Percentiles rank a stretch among this genome's conserved stretches.
These are phyloP conservation scores for Neonectria coccinea DNA, from an alignment of 2,329 filamentous ascomycete species.

Conservation along the genomic window DNA sequence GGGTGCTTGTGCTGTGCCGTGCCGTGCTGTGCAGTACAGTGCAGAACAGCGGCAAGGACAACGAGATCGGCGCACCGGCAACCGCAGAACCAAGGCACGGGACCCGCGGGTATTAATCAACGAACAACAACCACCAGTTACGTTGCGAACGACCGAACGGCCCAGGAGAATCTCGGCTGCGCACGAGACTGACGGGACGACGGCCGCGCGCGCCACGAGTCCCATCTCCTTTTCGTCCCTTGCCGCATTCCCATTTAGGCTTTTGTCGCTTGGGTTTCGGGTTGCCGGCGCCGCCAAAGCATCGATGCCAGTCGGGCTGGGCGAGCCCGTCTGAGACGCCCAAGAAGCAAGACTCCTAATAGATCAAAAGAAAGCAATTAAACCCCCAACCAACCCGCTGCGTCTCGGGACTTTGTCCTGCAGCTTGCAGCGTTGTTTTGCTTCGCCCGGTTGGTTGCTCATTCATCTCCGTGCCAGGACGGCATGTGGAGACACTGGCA, in stretches of 20 bases:
- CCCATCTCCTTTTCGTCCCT: constrained; percentile 1
- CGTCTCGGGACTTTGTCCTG: constrained; percentile 2
- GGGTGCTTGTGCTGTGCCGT: neutral
- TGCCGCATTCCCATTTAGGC: neutral
- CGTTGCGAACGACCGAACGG: neutral
- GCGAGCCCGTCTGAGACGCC: constrained; percentile 4
- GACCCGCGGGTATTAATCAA: constrained; percentile 27
- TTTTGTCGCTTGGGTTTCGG: neutral
- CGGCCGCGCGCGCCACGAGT: constrained; percentile 7
- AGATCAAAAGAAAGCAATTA: too few species aligned
- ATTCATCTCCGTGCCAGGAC: neutral
- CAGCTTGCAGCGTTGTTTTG: neutral
- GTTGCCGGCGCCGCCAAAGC: neutral
- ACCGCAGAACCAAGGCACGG: constrained; percentile 11
- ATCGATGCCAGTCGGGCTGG: neutral
- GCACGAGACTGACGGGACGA: constrained; percentile 27
- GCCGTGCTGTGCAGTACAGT: constrained; percentile 4
- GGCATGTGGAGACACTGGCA: constrained; percentile 5
- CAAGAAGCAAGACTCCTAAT: neutral
- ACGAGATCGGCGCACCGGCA: constrained; percentile 10
- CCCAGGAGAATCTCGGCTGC: constrained; percentile 2
- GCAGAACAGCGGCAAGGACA: neutral
- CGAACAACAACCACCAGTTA: constrained; percentile 5
- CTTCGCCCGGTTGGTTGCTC: constrained; percentile 1
- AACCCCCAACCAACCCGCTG: neutral